These are phyloP conservation scores for Stephania yunnanensis DNA, from an alignment of 164 flowering plant genomes.

Conservation along the genomic window DNA sequence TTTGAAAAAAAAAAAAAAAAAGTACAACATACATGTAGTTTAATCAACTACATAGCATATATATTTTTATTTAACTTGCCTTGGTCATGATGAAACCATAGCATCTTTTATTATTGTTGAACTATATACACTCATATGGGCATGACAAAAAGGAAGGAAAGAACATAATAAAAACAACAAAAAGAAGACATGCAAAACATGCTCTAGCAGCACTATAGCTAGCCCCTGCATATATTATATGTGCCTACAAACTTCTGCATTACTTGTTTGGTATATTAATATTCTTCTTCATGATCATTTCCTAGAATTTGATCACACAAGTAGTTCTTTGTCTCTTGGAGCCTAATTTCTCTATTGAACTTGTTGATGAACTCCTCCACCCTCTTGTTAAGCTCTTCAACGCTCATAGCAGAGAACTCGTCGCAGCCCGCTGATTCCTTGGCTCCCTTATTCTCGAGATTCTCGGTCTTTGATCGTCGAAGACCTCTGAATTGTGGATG, in stretches of 20 bases:
- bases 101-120: not conserved
- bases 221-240: not conserved
- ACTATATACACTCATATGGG: not conserved
- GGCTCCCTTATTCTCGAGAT: constrained; percentile 8
- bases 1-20: too few relatives aligned
- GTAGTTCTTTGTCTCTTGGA: constrained; percentile 27
- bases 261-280: too few relatives aligned
- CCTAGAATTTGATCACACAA: constrained; percentile 5
- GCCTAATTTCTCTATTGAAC: constrained; percentile 48
- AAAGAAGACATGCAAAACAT: too few relatives aligned
- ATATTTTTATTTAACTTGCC: too few relatives aligned
- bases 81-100: too few relatives aligned
- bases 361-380: constrained; percentile 58
- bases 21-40: too few relatives aligned
- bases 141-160: not conserved
- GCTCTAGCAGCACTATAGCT: not conserved
- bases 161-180: not conserved
- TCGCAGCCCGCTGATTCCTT: constrained; percentile 1
- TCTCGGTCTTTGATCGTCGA: constrained; percentile 13
- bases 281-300: not conserved
- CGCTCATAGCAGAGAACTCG: constrained; percentile 39
- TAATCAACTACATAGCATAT: too few relatives aligned
- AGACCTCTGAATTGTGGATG: too few relatives aligned
- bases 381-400: constrained; percentile 56
- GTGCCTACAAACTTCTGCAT: too few relatives aligned